A percentile compares a stretch with the other conserved stretches of the same genome.
phyloP scores from a whole-genome alignment of 163 green algal species.

The Chloromonas sp. region DNA sequence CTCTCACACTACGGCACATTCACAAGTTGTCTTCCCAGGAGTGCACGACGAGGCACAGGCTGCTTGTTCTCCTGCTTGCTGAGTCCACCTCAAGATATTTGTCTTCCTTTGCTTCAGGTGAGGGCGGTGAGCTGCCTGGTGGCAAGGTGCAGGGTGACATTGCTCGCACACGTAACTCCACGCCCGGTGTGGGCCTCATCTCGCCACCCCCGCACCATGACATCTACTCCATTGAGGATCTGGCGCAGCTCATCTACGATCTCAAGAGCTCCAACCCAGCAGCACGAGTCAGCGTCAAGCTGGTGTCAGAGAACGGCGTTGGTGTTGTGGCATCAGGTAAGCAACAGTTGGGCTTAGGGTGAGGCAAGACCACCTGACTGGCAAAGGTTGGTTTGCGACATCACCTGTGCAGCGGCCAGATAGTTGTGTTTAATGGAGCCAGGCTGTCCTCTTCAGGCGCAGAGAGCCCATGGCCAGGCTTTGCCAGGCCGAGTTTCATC shows the following conservation, averaged over 20 bases:
- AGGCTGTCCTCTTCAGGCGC: no score
- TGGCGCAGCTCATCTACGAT: slow-evolving; percentile 97
- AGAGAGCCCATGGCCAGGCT: no score
- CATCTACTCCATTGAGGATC: slow-evolving; percentile 97
- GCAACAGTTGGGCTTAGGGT: background rate
- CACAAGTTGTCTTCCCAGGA: no score
- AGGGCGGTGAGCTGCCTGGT: slow-evolving; percentile 89
- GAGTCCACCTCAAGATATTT: no score
- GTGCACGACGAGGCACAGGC: no score
- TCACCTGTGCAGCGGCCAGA: no score
- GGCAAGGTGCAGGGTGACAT: slow-evolving; percentile 91
- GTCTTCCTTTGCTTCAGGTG: slow-evolving; percentile 31
- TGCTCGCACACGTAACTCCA: slow-evolving; percentile 77
- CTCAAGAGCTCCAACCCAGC: slow-evolving; percentile 87
- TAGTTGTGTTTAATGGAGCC: no score
- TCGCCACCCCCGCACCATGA: slow-evolving; percentile 91
- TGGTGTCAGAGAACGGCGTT: slow-evolving; percentile 91
- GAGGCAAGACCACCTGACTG: no score
- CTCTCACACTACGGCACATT: no score
- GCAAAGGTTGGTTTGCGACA: no score
- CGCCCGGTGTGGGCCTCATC: slow-evolving; percentile 90
- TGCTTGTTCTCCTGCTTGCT: no score
- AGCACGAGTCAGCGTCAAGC: slow-evolving; percentile 85
- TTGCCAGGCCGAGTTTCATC: no score
- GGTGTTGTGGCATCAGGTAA: slow-evolving; percentile 71